Evolutionary conservation across 1,284 basidiomycete genomes (phyloP).

Genomic region (Cryptococcus neoformans): DNA sequence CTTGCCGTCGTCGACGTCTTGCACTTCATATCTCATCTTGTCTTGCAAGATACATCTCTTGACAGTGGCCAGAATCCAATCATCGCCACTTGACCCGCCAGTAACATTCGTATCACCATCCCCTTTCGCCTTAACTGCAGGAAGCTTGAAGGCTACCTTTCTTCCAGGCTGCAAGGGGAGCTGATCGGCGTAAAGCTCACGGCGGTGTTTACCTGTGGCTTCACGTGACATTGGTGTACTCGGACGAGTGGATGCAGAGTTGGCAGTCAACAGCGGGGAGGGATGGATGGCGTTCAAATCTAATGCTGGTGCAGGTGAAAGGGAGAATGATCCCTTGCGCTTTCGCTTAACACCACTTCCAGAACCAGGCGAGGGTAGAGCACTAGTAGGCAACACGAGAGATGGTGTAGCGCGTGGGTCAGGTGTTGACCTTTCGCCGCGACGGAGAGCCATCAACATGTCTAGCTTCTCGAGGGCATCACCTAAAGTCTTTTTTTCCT

Average conservation of each 20-base stretch:
- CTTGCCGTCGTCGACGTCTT: slow-evolving; percentile 42
- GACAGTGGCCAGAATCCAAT: slow-evolving; percentile 52
- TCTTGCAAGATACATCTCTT: slow-evolving; percentile 44
- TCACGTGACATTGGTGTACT: slow-evolving; percentile 24
- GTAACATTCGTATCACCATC: slow-evolving; percentile 13
- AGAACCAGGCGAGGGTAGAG: background rate
- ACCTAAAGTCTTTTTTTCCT: slow-evolving; percentile 31
- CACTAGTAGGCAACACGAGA: background rate
- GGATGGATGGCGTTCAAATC: slow-evolving; percentile 14
- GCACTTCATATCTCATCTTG: slow-evolving; percentile 45
- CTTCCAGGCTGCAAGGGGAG: slow-evolving; percentile 49
- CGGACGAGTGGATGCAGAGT: background rate
- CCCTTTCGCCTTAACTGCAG: slow-evolving; percentile 13
- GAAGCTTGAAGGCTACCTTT: slow-evolving; percentile 48
- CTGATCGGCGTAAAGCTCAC: slow-evolving; percentile 40
- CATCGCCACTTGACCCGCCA: slow-evolving; percentile 12
- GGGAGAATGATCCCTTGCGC: slow-evolving; percentile 17
- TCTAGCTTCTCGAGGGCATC: slow-evolving; percentile 39
- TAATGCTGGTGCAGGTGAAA: slow-evolving; percentile 3
- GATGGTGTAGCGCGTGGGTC: slow-evolving; percentile 1
- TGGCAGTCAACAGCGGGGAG: slow-evolving; percentile 4
- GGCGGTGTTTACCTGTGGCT: slow-evolving; percentile 17
- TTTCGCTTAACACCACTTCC: slow-evolving; percentile 18
- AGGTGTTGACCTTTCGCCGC: slow-evolving; percentile 7
- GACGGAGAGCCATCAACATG: slow-evolving; percentile 26